A percentile compares a stretch with the other conserved stretches of the same genome.
Evolutionary conservation across 257 asterid species (phyloP).

Genomic region (Primulina tabacum): DNA sequence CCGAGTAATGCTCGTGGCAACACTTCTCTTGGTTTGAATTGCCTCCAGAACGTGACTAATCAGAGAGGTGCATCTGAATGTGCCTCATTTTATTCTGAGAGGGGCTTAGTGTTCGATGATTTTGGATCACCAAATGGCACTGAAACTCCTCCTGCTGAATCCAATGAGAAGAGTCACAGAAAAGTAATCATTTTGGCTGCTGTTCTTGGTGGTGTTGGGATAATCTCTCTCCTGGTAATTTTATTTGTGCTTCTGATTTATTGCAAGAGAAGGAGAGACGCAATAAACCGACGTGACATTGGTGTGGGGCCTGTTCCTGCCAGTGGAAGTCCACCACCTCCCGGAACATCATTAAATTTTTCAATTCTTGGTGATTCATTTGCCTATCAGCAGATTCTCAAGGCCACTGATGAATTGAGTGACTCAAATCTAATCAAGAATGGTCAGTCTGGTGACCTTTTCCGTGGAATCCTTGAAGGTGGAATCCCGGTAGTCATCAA

Average conservation of each 20-base stretch:
- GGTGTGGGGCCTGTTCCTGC: slow-evolving; percentile 71
- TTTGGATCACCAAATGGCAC: slow-evolving; percentile 58
- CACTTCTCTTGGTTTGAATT: slow-evolving; percentile 41
- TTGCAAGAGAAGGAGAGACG: slow-evolving; percentile 52
- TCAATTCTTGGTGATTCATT: slow-evolving; percentile 67
- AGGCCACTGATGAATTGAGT: slow-evolving; percentile 61
- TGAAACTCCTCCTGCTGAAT: slow-evolving; percentile 42
- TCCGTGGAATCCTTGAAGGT: slow-evolving; percentile 71
- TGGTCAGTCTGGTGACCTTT: slow-evolving; percentile 86
- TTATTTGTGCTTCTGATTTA: slow-evolving; percentile 34
- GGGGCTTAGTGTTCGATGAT: slow-evolving; percentile 72
- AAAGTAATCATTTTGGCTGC: slow-evolving; percentile 58
- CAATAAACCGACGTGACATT: slow-evolving; percentile 50
- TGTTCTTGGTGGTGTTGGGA: slow-evolving; percentile 67
- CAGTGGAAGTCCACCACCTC: slow-evolving; percentile 48
- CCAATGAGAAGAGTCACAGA: slow-evolving; percentile 38
- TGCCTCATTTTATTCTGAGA: slow-evolving; percentile 56
- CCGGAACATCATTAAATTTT: slow-evolving; percentile 47
- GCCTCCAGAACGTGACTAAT: slow-evolving; percentile 51
- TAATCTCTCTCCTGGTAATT: slow-evolving; percentile 42
- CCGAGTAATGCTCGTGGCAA: slow-evolving; percentile 54
- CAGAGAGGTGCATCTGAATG: slow-evolving; percentile 72
- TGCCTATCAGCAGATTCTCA: slow-evolving; percentile 80
- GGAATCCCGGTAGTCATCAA: slow-evolving; percentile 70
- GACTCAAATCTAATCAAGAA: slow-evolving; percentile 60